phyloP scores from a whole-genome alignment of 305 asterid genomes.

The Solanum hybrid region DNA sequence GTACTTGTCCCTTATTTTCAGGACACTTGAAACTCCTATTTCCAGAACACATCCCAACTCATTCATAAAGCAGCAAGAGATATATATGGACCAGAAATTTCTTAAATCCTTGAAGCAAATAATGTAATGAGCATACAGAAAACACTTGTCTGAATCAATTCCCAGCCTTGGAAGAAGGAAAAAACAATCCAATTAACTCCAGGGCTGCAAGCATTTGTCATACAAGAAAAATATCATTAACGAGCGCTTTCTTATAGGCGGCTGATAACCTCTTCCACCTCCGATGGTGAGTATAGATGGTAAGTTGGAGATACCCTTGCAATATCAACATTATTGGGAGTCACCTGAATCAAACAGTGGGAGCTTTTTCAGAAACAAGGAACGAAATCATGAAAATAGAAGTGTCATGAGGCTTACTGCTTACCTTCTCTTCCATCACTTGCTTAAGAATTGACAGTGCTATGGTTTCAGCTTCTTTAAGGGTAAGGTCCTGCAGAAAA shows the following conservation, averaged over 20 bases:
- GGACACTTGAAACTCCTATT: neutral
- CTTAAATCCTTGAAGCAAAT: neutral
- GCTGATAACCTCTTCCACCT: slow-evolving; percentile 71
- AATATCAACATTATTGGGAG: slow-evolving; percentile 79
- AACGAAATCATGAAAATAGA: neutral
- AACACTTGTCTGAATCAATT: neutral
- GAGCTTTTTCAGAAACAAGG: neutral
- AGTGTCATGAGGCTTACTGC: slow-evolving; percentile 25
- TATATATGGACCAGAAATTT: neutral
- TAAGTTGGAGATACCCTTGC: slow-evolving; percentile 71
- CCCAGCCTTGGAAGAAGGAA: neutral
- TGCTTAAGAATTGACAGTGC: slow-evolving; percentile 86
- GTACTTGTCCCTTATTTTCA: rapidly evolving
- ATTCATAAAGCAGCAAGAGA: neutral
- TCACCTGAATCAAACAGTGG: slow-evolving; percentile 41
- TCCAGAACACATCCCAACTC: neutral
- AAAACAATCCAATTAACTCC: neutral
- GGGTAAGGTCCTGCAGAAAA: slow-evolving; percentile 58
- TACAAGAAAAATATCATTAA: neutral
- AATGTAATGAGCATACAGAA: neutral
- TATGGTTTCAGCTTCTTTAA: slow-evolving; percentile 81
- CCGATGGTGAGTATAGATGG: slow-evolving; percentile 73
- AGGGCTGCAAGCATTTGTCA: neutral
- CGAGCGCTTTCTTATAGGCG: slow-evolving; percentile 35
- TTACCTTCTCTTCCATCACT: slow-evolving; percentile 97